Base-by-base conservation (phyloP, 306 rosid genomes). In the Trifolium dubium region DNA sequence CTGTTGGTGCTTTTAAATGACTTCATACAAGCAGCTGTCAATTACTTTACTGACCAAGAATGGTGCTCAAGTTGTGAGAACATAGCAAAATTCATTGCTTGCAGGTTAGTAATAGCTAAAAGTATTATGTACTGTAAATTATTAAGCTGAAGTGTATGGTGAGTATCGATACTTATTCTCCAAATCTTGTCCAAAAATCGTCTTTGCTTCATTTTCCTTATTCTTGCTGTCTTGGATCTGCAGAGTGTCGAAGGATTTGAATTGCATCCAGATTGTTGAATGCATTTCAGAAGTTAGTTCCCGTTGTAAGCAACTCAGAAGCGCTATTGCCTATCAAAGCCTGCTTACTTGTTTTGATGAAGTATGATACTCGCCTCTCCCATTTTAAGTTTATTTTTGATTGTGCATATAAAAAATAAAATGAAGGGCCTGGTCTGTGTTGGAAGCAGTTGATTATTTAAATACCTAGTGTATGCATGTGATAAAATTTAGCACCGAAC, bases 221-320 rank as follows among this genome's bases (percentile, higher is more conserved):
- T 39, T 82, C 34, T 32, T 67, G 35, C 64, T 69, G 71, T 18
- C 71, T 69, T 58, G 53, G 35, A 67, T 77, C 40, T 74, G 81
- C 84, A 94, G 98, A 74, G 82, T 89, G 56, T 89, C 98, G 6
- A 80, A 72, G 82, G 98, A 88, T 81, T 41, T 88, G 72, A 91
- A 89, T 75, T 89, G 97, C 81, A 80, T 87, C 64, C 89, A 88
- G 74, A 65, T 88, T 50, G 89, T 91, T 62, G 97, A 91, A 61
- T 91, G 97, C 83, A 82, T 94, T 68, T 83, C 91, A 14, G 87
- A 82, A 75, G 83, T 54, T 10, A 73, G 81, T 64, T 49, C 85
- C 65, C 95, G 97, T 31, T 74, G 83, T 72, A 91, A 83, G 78
- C 92, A 87, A 67, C 89, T 94, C 53, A 84, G 86, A 82, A 85